These are phyloP conservation scores for Podaxis mareebaensis DNA, from an alignment of 768 basidiomycete species.

Conservation along the genomic window DNA sequence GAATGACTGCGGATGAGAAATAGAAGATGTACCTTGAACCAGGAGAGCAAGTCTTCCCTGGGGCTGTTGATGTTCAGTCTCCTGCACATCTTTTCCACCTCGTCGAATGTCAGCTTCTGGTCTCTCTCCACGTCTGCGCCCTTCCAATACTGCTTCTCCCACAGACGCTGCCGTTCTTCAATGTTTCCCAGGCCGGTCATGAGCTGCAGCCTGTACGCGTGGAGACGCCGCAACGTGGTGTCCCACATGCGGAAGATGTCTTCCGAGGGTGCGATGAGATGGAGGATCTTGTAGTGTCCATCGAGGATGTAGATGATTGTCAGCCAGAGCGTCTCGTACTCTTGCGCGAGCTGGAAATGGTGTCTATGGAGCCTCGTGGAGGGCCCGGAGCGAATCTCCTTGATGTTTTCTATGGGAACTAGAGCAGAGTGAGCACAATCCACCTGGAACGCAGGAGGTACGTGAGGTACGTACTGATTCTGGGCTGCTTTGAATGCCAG, in stretches of 20 bases:
- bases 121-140: constrained; percentile 62
- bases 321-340: constrained; percentile 80
- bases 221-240: constrained; percentile 63
- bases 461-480: constrained; percentile 56
- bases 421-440: background rate
- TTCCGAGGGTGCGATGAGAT: constrained; percentile 73
- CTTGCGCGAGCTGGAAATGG: constrained; percentile 66
- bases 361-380: constrained; percentile 77
- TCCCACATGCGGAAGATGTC: constrained; percentile 57
- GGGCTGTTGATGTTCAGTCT: constrained; percentile 70
- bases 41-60: constrained; percentile 53
- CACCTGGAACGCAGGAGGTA: background rate
- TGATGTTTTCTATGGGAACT: constrained; percentile 90
- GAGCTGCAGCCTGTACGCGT: constrained; percentile 69
- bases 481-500: constrained; percentile 72
- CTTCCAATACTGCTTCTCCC: constrained; percentile 88
- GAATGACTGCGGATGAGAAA: constrained; percentile 7
- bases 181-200: constrained; percentile 73
- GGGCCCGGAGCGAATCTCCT: constrained; percentile 79
- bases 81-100: constrained; percentile 72
- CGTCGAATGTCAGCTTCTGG: constrained; percentile 67
- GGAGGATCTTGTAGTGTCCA: constrained; percentile 80
- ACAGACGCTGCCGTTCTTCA: constrained; percentile 70
- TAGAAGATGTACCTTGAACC: constrained; percentile 55
- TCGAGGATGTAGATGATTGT: constrained; percentile 84